These are phyloP conservation scores for Cercospora zeae-maydis DNA, from an alignment of 2,329 filamentous ascomycete species.

Conservation along the genomic window DNA sequence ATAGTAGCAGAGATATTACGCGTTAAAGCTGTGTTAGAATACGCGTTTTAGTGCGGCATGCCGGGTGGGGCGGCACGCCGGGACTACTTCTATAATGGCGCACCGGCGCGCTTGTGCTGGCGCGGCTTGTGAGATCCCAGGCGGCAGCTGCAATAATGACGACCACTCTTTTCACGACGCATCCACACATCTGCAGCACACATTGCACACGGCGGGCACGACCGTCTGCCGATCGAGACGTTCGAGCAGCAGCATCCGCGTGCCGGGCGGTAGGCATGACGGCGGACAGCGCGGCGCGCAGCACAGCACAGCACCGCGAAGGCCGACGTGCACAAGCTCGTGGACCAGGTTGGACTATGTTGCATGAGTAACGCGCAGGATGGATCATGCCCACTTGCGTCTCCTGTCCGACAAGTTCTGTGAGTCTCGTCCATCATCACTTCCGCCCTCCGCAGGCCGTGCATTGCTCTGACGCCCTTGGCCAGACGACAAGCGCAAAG, in stretches of 20 bases:
- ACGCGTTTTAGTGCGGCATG: too few relatives aligned
- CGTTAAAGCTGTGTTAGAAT: too few relatives aligned
- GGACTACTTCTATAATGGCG: too few relatives aligned
- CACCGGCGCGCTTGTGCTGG: background rate
- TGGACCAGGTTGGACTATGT: background rate
- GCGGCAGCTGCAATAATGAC: background rate
- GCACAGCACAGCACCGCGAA: background rate
- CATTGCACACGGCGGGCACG: background rate
- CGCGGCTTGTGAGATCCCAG: background rate
- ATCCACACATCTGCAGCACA: background rate
- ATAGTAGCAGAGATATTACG: too few relatives aligned
- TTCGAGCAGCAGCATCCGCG: background rate
- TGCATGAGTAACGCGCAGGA: background rate
- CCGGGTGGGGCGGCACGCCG: too few relatives aligned
- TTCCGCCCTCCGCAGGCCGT: background rate
- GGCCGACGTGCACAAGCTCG: background rate
- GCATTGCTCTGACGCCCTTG: background rate
- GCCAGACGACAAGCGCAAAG: constrained; percentile 82
- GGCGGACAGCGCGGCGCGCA: background rate
- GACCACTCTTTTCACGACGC: background rate
- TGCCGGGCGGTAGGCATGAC: background rate
- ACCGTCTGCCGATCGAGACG: background rate
- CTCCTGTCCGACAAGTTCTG: constrained; percentile 93
- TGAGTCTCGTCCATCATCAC: background rate
- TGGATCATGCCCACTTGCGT: constrained; percentile 45